Conservation (phyloP, 768 basidiomycete species). For the Lyophyllum decastes region DNA sequence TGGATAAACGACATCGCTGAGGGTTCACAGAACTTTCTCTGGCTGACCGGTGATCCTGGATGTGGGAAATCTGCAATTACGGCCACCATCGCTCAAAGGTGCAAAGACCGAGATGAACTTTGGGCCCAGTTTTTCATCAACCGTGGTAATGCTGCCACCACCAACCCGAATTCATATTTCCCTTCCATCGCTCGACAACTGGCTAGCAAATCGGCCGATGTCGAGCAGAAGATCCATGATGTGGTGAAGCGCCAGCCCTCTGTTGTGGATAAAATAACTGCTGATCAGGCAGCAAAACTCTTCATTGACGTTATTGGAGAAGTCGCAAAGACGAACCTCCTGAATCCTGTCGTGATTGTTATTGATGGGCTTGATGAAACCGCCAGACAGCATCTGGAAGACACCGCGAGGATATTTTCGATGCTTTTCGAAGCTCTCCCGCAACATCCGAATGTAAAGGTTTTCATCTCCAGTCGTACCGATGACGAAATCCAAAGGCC, state of each 20-base stretch:
- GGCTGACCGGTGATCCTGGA: conserved; percentile 3
- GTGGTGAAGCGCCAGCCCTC: conserved; percentile 8
- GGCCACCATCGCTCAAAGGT: conserved; percentile 5
- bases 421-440: conserved; percentile 7
- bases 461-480: conserved; percentile 22
- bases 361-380: conserved; percentile 24
- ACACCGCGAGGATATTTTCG: conserved; percentile 16
- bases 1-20: not conserved
- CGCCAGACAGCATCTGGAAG: conserved; percentile 2
- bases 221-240: conserved; percentile 6
- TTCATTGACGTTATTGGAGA: conserved; percentile 13
- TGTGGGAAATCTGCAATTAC: conserved; percentile 11
- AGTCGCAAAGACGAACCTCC: conserved; percentile 1
- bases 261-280: conserved; percentile 3
- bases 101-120: conserved; percentile 2
- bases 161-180: conserved; percentile 16
- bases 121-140: conserved; percentile 22
- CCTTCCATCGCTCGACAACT: conserved; percentile 22
- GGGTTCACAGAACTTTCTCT: conserved; percentile 1
- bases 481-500: conserved; percentile 19
- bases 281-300: conserved; percentile 12
- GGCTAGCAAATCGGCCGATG: conserved; percentile 1
- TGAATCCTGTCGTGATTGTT: conserved; percentile 18
- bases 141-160: conserved; percentile 11
- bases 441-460: conserved; percentile 11